A percentile compares a stretch with the other conserved stretches of the same genome.
These are phyloP conservation scores for Hippophae tibetana DNA, from an alignment of 306 rosid genomes.

Conservation along the genomic window DNA sequence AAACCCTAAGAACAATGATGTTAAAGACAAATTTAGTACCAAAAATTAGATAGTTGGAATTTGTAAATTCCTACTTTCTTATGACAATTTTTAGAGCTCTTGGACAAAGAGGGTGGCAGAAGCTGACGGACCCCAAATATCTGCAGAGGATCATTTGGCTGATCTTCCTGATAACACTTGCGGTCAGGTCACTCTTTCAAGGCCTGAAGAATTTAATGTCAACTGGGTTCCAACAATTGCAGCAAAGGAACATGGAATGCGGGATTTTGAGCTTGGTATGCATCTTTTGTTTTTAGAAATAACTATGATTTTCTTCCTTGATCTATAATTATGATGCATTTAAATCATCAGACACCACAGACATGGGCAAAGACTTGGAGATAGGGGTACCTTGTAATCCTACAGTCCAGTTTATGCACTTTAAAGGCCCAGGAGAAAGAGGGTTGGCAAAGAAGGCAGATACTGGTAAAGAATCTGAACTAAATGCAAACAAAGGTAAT, in stretches of 20 bases:
- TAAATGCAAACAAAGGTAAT: conserved; percentile 14
- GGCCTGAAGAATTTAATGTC: conserved; percentile 27
- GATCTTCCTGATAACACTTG: conserved; percentile 39
- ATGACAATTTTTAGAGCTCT: conserved; percentile 20
- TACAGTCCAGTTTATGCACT: conserved; percentile 1
- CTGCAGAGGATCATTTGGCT: conserved; percentile 25
- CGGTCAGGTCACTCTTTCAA: conserved; percentile 36
- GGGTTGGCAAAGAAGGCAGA: conserved; percentile 6
- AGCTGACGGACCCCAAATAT: conserved; percentile 30
- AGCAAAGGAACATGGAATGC: conserved; percentile 28
- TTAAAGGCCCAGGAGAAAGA: conserved; percentile 6
- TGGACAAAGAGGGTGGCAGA: conserved; percentile 36
- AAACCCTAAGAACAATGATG: too few relatives aligned
- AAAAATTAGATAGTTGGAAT: background rate
- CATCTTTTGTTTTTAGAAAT: background rate
- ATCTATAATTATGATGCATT: background rate
- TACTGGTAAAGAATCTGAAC: conserved; percentile 13
- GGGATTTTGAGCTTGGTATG: conserved; percentile 39
- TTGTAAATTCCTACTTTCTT: background rate
- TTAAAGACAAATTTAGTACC: background rate
- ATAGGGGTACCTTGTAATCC: conserved; percentile 26
- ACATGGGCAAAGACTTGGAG: conserved; percentile 43
- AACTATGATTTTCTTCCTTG: too few relatives aligned
- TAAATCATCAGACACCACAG: conserved; percentile 26
- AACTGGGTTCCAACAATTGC: conserved; percentile 26